A percentile compares a stretch with the other conserved stretches of the same genome.
Conservation (phyloP, 2,329 filamentous ascomycete species). For the Apiospora saccharicola region DNA sequence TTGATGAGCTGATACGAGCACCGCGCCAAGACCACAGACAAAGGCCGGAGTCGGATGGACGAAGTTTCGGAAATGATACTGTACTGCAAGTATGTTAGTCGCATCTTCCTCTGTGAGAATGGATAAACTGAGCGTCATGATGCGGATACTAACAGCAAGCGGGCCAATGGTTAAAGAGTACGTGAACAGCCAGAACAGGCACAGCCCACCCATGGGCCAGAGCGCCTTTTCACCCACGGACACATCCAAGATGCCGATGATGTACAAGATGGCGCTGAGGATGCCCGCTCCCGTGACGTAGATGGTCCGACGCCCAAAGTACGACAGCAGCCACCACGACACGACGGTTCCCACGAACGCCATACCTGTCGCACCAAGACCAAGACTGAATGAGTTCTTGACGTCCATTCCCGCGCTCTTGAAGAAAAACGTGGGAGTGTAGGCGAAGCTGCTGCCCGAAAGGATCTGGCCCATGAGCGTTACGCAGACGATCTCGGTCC, state of each 20-base stretch:
- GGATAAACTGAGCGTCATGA: too few species aligned
- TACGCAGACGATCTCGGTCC: constrained; percentile 53
- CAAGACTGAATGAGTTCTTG: constrained; percentile 42
- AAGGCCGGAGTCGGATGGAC: constrained; percentile 53
- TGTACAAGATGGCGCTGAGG: constrained; percentile 46
- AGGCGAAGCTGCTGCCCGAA: constrained; percentile 47
- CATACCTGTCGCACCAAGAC: constrained; percentile 45
- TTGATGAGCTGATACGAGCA: constrained; percentile 52
- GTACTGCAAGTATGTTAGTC: constrained; percentile 42
- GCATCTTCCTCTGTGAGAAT: not conserved
- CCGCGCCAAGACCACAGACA: constrained; percentile 55
- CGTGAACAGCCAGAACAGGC: constrained; percentile 52
- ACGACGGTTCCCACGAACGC: constrained; percentile 48
- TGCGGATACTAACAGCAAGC: constrained; percentile 46
- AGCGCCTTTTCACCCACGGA: constrained; percentile 51
- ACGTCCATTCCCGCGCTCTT: constrained; percentile 44
- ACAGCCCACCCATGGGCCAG: constrained; percentile 50
- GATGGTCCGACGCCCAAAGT: constrained; percentile 50
- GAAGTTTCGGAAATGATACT: constrained; percentile 57
- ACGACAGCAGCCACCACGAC: constrained; percentile 47
- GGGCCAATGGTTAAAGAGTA: constrained; percentile 58
- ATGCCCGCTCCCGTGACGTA: constrained; percentile 49
- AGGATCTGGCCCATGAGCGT: constrained; percentile 45
- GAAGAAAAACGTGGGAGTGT: constrained; percentile 49
- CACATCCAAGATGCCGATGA: constrained; percentile 51